Conservation (phyloP, 768 basidiomycete species). For the Suillus discolor region DNA sequence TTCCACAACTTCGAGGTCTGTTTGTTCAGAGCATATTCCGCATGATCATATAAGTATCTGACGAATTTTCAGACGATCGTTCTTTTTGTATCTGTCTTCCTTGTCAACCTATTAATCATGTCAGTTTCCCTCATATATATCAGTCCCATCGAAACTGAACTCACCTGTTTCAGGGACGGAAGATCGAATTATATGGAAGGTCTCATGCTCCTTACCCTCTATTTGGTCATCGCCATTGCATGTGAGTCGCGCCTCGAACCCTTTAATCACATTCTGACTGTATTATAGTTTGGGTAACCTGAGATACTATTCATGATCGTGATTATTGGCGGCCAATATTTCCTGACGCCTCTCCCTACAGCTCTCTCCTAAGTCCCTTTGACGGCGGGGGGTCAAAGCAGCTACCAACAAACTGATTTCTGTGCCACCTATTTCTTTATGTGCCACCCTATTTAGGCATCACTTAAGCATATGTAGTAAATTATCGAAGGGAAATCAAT, state of each 20-base stretch:
- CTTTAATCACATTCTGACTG: neutral
- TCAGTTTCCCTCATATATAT: slow-evolving; percentile 32
- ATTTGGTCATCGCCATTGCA: slow-evolving; percentile 41
- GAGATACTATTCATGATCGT: neutral
- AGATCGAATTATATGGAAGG: slow-evolving; percentile 95
- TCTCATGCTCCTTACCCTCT: slow-evolving; percentile 54
- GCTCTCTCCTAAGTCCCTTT: neutral
- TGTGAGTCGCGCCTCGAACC: slow-evolving; percentile 31
- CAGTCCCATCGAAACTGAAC: slow-evolving; percentile 2
- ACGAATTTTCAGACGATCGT: slow-evolving; percentile 61
- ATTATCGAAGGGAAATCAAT: neutral
- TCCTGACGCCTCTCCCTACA: neutral
- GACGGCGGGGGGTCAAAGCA: neutral
- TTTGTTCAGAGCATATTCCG: neutral
- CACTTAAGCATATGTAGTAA: neutral
- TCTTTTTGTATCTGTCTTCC: slow-evolving; percentile 84
- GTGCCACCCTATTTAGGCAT: neutral
- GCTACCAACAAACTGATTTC: neutral
- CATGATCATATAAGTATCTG: neutral
- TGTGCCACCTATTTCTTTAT: neutral
- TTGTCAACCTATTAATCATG: slow-evolving; percentile 85
- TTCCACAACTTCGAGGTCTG: slow-evolving; percentile 84
- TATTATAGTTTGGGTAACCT: slow-evolving; percentile 16
- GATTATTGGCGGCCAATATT: neutral
- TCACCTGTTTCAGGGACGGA: slow-evolving; percentile 57